Conservation (phyloP, 2,329 filamentous ascomycete genomes). For the Aureobasidium sp. region DNA sequence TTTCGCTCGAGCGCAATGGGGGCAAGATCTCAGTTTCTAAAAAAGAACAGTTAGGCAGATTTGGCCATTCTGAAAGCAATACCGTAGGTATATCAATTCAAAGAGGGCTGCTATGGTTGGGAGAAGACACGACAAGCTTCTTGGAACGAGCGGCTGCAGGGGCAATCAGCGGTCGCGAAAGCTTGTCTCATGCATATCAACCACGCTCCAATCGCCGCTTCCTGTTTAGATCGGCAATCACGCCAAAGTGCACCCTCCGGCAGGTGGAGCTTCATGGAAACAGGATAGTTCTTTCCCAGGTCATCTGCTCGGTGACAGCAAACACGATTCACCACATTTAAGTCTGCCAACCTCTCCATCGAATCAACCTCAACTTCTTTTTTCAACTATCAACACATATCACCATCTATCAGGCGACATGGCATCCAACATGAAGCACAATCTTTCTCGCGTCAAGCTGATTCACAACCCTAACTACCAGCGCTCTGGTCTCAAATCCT, state of each 20-base stretch:
- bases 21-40: no score
- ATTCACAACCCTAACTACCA: slow-evolving; percentile 26
- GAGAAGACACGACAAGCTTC: slow-evolving; percentile 4
- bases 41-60: no score
- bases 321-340: background rate
- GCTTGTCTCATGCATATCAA: slow-evolving; percentile 10
- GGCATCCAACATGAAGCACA: slow-evolving; percentile 18
- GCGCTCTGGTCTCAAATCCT: slow-evolving; percentile 27
- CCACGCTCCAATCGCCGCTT: slow-evolving; percentile 3
- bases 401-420: slow-evolving; percentile 20
- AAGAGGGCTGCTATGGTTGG: background rate
- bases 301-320: slow-evolving; percentile 1
- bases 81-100: no score
- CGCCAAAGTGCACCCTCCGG: background rate
- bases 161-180: slow-evolving; percentile 7
- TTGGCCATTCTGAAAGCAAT: no score
- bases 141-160: slow-evolving; percentile 3
- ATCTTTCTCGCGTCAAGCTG: slow-evolving; percentile 24
- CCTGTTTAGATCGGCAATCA: slow-evolving; percentile 6
- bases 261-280: background rate
- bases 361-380: slow-evolving; percentile 20
- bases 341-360: slow-evolving; percentile 20
- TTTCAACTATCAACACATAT: background rate
- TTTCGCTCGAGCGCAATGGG: background rate
- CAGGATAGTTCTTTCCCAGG: background rate